A percentile compares a stretch with the other conserved stretches of the same genome.
Conservation (phyloP, 2,329 filamentous ascomycete genomes). For the Calonectria pteridis region DNA sequence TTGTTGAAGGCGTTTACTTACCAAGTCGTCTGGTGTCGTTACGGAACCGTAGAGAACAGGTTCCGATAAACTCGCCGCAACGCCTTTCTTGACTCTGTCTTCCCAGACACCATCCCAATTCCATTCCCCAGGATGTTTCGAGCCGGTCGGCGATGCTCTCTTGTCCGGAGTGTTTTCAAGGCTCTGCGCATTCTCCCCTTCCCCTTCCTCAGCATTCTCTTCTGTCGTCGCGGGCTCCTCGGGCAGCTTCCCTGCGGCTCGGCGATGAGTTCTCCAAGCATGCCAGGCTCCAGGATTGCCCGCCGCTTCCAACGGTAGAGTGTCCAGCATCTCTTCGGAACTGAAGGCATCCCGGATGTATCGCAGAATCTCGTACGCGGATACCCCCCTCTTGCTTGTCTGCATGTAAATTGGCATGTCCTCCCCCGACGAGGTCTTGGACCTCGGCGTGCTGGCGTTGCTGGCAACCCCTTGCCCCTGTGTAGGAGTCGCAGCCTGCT, state of each 20-base stretch:
- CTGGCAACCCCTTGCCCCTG: constrained; percentile 40
- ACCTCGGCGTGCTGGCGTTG: constrained; percentile 47
- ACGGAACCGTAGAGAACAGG: constrained; percentile 79
- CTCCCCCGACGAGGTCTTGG: constrained; percentile 44
- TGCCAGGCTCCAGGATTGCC: constrained; percentile 95
- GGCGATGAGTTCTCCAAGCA: constrained; percentile 84
- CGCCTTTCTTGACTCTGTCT: constrained; percentile 83
- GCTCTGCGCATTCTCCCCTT: constrained; percentile 27
- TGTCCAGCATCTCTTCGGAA: constrained; percentile 81
- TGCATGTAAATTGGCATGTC: constrained; percentile 55
- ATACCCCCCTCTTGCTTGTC: constrained; percentile 58
- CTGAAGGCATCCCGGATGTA: constrained; percentile 90
- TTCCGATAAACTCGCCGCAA: constrained; percentile 83
- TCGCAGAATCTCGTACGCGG: constrained; percentile 77
- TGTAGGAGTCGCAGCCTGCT: constrained; percentile 46
- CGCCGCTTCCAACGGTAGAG: constrained; percentile 82
- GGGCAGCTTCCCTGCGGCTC: constrained; percentile 46
- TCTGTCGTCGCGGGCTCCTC: constrained; percentile 25
- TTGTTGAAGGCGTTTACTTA: constrained; percentile 56
- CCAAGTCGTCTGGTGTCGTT: constrained; percentile 76
- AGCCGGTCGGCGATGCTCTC: constrained; percentile 5
- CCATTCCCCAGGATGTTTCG: constrained; percentile 79
- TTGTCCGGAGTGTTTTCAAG: constrained; percentile 17
- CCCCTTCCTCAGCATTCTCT: constrained; percentile 8
- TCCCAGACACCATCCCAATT: constrained; percentile 99